These are phyloP conservation scores for Pyrus betulifolia DNA, from an alignment of 306 rosid species.

Conservation along the genomic window DNA sequence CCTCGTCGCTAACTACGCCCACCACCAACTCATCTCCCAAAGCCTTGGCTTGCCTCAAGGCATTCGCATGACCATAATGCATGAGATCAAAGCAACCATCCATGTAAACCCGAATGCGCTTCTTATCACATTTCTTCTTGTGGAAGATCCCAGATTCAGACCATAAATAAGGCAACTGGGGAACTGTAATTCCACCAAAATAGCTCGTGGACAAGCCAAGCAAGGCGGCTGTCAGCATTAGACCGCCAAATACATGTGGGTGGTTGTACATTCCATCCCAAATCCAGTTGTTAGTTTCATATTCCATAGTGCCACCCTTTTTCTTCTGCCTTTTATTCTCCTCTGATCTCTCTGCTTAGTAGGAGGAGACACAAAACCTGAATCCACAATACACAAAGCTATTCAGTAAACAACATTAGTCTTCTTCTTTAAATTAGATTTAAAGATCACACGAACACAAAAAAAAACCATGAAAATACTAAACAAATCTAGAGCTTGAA, in stretches of 20 bases:
- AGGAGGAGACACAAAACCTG: conserved; percentile 71
- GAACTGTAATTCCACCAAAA: conserved; percentile 72
- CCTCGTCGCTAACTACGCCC: conserved; percentile 91
- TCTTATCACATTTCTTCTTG: conserved; percentile 61
- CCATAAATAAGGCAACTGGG: conserved; percentile 56
- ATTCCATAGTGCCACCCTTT: conserved; percentile 50
- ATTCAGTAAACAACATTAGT: background rate
- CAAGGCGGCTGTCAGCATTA: conserved; percentile 97
- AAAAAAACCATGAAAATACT: background rate
- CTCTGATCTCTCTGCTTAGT: conserved; percentile 10
- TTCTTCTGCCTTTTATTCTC: background rate
- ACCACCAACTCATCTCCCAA: conserved; percentile 93
- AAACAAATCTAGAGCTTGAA: background rate
- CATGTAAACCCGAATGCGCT: conserved; percentile 89
- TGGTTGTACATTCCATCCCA: conserved; percentile 84
- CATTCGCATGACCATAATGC: conserved; percentile 99
- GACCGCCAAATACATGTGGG: conserved; percentile 83
- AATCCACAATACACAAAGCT: conserved; percentile 3
- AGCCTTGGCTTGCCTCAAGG: conserved; percentile 95
- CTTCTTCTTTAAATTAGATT: background rate
- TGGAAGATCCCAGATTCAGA: conserved; percentile 62
- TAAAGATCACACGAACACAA: background rate
- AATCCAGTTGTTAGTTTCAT: conserved; percentile 71
- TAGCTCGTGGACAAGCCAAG: conserved; percentile 84
- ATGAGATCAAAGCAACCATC: conserved; percentile 99